These are phyloP conservation scores for Xylaria sp. DNA, from an alignment of 2,329 filamentous ascomycete genomes.

Conservation along the genomic window DNA sequence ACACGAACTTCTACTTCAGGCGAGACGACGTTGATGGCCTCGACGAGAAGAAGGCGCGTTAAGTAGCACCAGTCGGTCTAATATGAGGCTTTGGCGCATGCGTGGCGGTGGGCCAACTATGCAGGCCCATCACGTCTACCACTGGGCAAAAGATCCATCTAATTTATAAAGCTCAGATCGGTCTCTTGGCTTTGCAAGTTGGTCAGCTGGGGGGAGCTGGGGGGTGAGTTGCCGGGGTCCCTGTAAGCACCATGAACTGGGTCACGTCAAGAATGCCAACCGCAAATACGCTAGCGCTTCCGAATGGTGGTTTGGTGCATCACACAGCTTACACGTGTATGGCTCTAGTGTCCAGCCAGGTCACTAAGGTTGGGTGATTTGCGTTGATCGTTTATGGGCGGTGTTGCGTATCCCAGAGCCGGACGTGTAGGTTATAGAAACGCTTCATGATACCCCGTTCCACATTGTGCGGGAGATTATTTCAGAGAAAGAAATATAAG, in stretches of 20 bases:
- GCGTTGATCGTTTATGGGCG: slow-evolving; percentile 18
- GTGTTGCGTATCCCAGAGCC: slow-evolving; percentile 13
- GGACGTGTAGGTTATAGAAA: slow-evolving; percentile 19
- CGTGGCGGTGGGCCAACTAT: slow-evolving; percentile 47
- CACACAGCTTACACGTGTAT: slow-evolving; percentile 37
- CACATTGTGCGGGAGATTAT: slow-evolving; percentile 18
- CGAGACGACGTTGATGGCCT: slow-evolving; percentile 32
- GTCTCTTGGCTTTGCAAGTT: slow-evolving; percentile 37
- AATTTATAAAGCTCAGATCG: slow-evolving; percentile 46
- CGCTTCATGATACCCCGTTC: slow-evolving; percentile 8
- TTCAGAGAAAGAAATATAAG: neutral
- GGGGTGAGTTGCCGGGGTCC: slow-evolving; percentile 20
- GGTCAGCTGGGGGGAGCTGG: slow-evolving; percentile 36
- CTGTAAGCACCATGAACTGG: slow-evolving; percentile 32
- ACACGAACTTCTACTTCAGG: slow-evolving; percentile 34
- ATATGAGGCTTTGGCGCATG: slow-evolving; percentile 50
- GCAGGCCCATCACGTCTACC: slow-evolving; percentile 43
- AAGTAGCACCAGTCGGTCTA: slow-evolving; percentile 51
- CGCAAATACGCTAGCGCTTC: slow-evolving; percentile 37
- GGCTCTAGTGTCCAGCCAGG: slow-evolving; percentile 29
- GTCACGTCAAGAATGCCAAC: slow-evolving; percentile 32
- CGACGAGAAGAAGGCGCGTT: slow-evolving; percentile 35
- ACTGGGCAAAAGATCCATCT: slow-evolving; percentile 40
- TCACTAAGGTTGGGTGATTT: slow-evolving; percentile 22
- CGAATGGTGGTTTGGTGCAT: slow-evolving; percentile 38